phyloP scores from a whole-genome alignment of 2,329 filamentous ascomycete genomes.

The Cryphonectria parasitica region DNA sequence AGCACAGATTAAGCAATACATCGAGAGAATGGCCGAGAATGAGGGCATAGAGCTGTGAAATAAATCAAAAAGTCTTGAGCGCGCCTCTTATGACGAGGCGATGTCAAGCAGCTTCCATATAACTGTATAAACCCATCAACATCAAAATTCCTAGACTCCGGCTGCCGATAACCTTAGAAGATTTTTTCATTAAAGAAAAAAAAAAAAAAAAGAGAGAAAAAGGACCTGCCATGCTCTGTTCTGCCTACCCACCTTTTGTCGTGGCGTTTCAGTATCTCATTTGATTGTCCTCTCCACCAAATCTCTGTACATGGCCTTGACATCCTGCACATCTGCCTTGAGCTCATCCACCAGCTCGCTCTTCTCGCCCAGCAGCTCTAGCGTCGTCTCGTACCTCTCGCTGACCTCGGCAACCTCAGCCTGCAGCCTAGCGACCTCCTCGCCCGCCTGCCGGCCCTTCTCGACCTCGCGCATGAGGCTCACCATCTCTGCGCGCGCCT shows the following conservation, averaged over 20 bases:
- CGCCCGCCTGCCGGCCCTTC: conserved; percentile 62
- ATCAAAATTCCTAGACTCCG: conserved; percentile 22
- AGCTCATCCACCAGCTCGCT: conserved; percentile 94
- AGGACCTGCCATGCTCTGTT: neutral
- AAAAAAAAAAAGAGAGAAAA: neutral
- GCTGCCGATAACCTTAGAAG: conserved; percentile 11
- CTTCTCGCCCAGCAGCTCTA: conserved; percentile 96
- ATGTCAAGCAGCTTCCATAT: neutral
- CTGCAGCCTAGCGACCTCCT: conserved; percentile 68
- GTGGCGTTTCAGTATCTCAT: conserved; percentile 40
- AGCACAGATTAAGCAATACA: conserved; percentile 71
- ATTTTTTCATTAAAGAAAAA: neutral
- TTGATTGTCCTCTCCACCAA: conserved; percentile 83
- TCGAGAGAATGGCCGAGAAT: conserved; percentile 76
- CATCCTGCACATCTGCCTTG: conserved; percentile 82
- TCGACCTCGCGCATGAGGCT: conserved; percentile 86
- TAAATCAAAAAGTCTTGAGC: too few relatives aligned
- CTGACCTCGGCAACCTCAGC: conserved; percentile 70
- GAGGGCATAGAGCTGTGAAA: conserved; percentile 72
- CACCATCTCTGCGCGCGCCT: conserved; percentile 90
- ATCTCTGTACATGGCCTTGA: conserved; percentile 96
- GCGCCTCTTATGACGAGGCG: neutral
- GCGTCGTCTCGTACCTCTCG: conserved; percentile 81
- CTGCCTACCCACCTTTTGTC: neutral
- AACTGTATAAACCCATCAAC: conserved; percentile 23